A percentile compares a stretch with the other conserved stretches of the same genome.
These are phyloP conservation scores for Geosmithia putterillii DNA, from an alignment of 2,329 filamentous ascomycete genomes.

Conservation along the genomic window DNA sequence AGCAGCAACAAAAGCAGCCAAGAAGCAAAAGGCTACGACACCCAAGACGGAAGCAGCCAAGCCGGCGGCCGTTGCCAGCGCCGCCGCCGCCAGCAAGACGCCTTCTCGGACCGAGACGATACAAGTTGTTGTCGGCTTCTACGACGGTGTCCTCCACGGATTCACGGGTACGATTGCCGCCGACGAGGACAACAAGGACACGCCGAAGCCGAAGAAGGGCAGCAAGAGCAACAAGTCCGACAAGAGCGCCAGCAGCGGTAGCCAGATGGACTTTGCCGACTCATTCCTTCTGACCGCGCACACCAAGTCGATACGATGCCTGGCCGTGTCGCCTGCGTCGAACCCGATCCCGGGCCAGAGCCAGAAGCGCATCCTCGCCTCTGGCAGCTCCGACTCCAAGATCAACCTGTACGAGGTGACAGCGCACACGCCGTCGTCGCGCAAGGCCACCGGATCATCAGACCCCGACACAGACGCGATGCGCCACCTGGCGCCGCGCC, in stretches of 20 bases:
- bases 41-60: slow-evolving; percentile 3
- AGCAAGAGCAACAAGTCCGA: slow-evolving; percentile 13
- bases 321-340: slow-evolving; percentile 72
- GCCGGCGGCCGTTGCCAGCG: neutral
- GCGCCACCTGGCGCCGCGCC: slow-evolving; percentile 56
- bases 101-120: slow-evolving; percentile 38
- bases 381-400: slow-evolving; percentile 82
- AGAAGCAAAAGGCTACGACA: slow-evolving; percentile 17
- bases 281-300: slow-evolving; percentile 95
- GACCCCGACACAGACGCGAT: slow-evolving; percentile 18
- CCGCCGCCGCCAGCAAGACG: neutral
- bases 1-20: slow-evolving; percentile 12
- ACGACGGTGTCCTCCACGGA: slow-evolving; percentile 86
- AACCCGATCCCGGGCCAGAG: slow-evolving; percentile 44
- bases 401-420: slow-evolving; percentile 93
- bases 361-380: slow-evolving; percentile 83
- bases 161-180: slow-evolving; percentile 58
- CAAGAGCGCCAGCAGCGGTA: neutral
- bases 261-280: slow-evolving; percentile 61
- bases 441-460: slow-evolving; percentile 26
- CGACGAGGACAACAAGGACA: neutral
- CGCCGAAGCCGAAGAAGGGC: neutral
- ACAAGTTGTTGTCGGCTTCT: slow-evolving; percentile 86
- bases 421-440: slow-evolving; percentile 46
- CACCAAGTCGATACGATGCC: slow-evolving; percentile 74